These are phyloP conservation scores for Venturia asperata DNA, from an alignment of 2,329 filamentous ascomycete species.

Conservation along the genomic window DNA sequence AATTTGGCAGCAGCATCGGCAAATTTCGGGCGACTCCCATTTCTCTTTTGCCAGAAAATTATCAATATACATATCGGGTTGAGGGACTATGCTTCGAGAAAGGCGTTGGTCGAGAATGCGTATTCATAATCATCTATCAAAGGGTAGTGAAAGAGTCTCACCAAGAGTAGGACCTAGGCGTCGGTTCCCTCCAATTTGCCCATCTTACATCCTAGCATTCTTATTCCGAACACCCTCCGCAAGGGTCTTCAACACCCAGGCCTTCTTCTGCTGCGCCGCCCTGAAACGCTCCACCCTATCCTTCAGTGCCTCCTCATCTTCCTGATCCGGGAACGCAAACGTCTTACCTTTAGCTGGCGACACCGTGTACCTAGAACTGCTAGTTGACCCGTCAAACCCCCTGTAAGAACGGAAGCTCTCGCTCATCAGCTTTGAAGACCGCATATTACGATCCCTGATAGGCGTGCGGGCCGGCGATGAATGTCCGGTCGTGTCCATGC, in stretches of 20 bases:
- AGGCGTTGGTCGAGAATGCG: background rate
- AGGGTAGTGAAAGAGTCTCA: background rate
- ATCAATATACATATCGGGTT: background rate
- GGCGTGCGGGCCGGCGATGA: background rate
- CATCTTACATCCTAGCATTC: slow-evolving; percentile 24
- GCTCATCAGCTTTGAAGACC: slow-evolving; percentile 3
- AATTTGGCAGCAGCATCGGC: no score
- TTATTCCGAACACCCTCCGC: slow-evolving; percentile 31
- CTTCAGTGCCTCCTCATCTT: slow-evolving; percentile 21
- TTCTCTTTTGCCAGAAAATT: no score
- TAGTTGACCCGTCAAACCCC: background rate
- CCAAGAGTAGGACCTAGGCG: background rate
- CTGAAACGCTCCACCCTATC: slow-evolving; percentile 28
- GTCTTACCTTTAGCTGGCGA: background rate
- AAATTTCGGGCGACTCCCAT: no score
- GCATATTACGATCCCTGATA: background rate
- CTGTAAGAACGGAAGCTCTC: background rate
- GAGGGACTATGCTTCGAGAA: no score
- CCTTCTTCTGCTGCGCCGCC: slow-evolving; percentile 31
- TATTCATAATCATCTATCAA: background rate
- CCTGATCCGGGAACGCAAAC: slow-evolving; percentile 18
- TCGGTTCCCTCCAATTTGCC: background rate
- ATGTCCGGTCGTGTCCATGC: slow-evolving; percentile 20
- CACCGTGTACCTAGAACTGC: background rate
- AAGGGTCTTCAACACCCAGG: slow-evolving; percentile 32